Base-by-base conservation (phyloP, 1,284 basidiomycete genomes). In the Flammula alnicola region DNA sequence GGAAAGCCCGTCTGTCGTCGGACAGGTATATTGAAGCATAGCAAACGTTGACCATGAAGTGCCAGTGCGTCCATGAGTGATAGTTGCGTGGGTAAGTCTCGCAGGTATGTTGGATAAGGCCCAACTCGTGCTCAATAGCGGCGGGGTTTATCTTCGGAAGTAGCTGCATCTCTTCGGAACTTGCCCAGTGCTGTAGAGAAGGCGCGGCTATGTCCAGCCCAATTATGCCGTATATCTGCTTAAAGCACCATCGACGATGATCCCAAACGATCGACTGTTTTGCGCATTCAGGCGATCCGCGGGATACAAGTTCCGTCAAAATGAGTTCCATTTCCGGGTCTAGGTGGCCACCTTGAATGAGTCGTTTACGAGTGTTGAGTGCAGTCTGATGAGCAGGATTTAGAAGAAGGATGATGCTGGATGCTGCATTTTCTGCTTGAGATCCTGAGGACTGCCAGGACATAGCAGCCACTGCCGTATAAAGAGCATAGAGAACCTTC, bases 311-410 rank as follows among this genome's bases (percentile, higher is more conserved):
- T 26, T 70, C 67, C 1, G 64, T 71, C 54, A 83, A 76, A 22
- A 53, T 50, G 16, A 88, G 69, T 55, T 88, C 86, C 39, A 63
- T 52, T 6, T 61, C 42, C 5, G 71, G 59, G 27, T 75, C 62
- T 8, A 80, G 61, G 5, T 55, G 9, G 3, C 67, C 68, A 3
- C 50, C 49, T 16, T 58, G 52, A 12, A 86, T 66, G 22, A 86
- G 72, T 19, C 63, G 65, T 57, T 85, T 87, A 27, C 86, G 69
- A 5, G 67, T 54, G 60, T 86, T 86, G 32, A 87, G 65, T 2
- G 83, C 83, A 17, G 83, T 82, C 54, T 82, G 78, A 60, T 88
- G 82, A 0, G 81, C 82, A 14, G 86, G 81, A 63, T 87, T 88
- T 23, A 78, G 73, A n/a, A 87, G 70, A 5, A 87, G 61, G 19